A percentile compares a stretch with the other conserved stretches of the same genome.
Conservation (phyloP, 345 rosid genomes). For the Odontarrhena argentea region DNA sequence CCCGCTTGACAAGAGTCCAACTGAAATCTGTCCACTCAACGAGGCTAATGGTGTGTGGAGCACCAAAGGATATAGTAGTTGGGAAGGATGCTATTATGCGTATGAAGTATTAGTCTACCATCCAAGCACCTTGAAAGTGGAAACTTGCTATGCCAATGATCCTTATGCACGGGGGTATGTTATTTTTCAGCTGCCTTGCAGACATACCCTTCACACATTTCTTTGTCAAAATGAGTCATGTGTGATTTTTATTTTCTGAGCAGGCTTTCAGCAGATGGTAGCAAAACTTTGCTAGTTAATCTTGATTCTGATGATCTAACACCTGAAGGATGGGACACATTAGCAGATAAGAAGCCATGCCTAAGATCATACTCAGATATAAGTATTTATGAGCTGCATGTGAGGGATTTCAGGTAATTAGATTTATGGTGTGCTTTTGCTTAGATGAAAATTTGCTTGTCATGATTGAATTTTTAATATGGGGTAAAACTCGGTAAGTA, state of each 20-base stretch:
- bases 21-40: slow-evolving; percentile 53
- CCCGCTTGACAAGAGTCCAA: slow-evolving; percentile 49
- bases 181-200: slow-evolving; percentile 40
- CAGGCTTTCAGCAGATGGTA: slow-evolving; percentile 90
- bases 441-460: neutral
- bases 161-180: slow-evolving; percentile 95
- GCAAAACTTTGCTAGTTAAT: slow-evolving; percentile 73
- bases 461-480: neutral
- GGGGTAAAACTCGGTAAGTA: slow-evolving; percentile 9
- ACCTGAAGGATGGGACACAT: slow-evolving; percentile 81
- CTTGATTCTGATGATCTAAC: slow-evolving; percentile 60
- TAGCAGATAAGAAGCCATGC: slow-evolving; percentile 69
- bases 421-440: slow-evolving; percentile 20
- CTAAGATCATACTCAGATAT: slow-evolving; percentile 66
- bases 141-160: slow-evolving; percentile 88
- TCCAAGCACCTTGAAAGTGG: slow-evolving; percentile 70
- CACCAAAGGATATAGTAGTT: slow-evolving; percentile 55
- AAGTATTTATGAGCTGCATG: slow-evolving; percentile 91
- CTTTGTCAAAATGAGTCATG: slow-evolving; percentile 23
- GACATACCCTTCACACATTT: neutral
- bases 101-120: slow-evolving; percentile 84
- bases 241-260: slow-evolving; percentile 38
- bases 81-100: slow-evolving; percentile 88
- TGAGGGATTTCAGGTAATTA: slow-evolving; percentile 87
- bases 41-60: slow-evolving; percentile 86